These are phyloP conservation scores for Rubroshorea leprosula DNA, from an alignment of 345 rosid species.

Conservation along the genomic window DNA sequence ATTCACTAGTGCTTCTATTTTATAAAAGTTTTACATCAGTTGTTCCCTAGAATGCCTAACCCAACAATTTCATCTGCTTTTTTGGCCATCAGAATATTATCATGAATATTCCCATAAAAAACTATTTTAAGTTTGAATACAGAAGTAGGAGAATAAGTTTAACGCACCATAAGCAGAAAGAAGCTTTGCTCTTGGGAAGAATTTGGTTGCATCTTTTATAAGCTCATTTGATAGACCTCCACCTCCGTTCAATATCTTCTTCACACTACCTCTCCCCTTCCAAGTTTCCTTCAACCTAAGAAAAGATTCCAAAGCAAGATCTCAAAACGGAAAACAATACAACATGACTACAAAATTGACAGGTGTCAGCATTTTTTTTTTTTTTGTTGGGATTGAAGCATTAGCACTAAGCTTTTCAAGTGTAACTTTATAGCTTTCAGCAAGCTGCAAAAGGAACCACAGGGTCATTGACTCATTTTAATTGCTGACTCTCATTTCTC, in stretches of 20 bases:
- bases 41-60: no score
- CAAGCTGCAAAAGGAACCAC: no score
- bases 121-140: no score
- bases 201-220: slow-evolving; percentile 32
- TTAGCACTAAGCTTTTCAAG: no score
- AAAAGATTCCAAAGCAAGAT: slow-evolving; percentile 10
- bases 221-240: slow-evolving; percentile 60
- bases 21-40: no score
- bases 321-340: slow-evolving; percentile 10
- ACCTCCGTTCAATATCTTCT: slow-evolving; percentile 80
- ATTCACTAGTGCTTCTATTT: no score
- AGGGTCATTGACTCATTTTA: background rate
- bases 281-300: slow-evolving; percentile 39
- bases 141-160: slow-evolving; percentile 6
- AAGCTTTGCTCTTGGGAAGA: slow-evolving; percentile 63
- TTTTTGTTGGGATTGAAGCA: no score
- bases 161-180: slow-evolving; percentile 72
- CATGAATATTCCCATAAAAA: no score
- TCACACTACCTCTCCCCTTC: slow-evolving; percentile 36
- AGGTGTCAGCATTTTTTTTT: background rate
- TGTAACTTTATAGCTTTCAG: no score
- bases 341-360: background rate
- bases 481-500: background rate
- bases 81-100: no score
- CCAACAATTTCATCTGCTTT: no score